Percentiles rank a stretch among this genome's conserved stretches.
Conservation (phyloP, 2,329 filamentous ascomycete genomes). For the Alternaria rosae region DNA sequence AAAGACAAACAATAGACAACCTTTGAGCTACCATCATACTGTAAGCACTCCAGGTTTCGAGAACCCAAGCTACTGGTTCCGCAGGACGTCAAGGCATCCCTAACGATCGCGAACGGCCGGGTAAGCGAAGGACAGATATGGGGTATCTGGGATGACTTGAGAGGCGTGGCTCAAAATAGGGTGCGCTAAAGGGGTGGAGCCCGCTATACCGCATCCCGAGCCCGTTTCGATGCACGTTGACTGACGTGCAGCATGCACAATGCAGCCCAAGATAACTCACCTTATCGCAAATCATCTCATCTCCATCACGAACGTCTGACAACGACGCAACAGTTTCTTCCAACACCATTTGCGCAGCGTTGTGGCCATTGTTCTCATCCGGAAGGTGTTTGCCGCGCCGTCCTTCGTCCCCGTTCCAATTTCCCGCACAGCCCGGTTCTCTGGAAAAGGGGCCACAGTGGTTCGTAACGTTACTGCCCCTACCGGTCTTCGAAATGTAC, state of each 20-base stretch:
- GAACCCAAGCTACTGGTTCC: neutral
- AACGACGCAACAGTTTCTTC: neutral
- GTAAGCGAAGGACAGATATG: neutral
- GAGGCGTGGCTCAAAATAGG: slow-evolving; percentile 2
- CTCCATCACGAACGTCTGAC: neutral
- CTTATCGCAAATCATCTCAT: slow-evolving; percentile 2
- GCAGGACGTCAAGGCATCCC: neutral
- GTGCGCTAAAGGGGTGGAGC: slow-evolving; percentile 8
- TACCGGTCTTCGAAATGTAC: slow-evolving; percentile 2
- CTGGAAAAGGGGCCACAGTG: slow-evolving; percentile 16
- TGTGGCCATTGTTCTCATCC: neutral
- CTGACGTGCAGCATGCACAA: slow-evolving; percentile 13
- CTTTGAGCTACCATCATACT: neutral
- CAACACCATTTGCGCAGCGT: neutral
- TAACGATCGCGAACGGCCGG: neutral
- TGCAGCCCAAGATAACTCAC: slow-evolving; percentile 1
- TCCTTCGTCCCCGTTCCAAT: slow-evolving; percentile 11
- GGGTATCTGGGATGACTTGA: slow-evolving; percentile 1
- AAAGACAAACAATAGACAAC: neutral
- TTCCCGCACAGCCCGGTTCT: slow-evolving; percentile 15
- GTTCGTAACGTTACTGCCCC: slow-evolving; percentile 3
- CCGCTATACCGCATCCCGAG: slow-evolving; percentile 7
- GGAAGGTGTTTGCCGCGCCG: slow-evolving; percentile 2
- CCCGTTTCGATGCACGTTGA: slow-evolving; percentile 14
- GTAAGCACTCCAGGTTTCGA: neutral